These are phyloP conservation scores for Nemophila menziesii DNA, from an alignment of 257 asterid species.

Conservation along the genomic window DNA sequence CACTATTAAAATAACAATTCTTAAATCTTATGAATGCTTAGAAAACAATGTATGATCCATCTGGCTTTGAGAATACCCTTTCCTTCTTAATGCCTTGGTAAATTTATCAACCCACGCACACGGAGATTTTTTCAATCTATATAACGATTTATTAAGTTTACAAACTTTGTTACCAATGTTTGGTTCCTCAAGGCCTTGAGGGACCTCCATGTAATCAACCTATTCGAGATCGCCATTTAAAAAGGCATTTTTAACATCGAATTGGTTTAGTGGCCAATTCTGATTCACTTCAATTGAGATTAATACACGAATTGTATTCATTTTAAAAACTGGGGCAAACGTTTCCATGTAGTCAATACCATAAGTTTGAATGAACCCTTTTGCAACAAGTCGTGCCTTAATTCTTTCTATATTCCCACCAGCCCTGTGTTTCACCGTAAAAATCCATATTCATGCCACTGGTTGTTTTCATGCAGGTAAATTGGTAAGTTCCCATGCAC, in stretches of 20 bases:
- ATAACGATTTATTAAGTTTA: background rate
- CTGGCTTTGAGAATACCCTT: background rate
- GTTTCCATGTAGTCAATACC: background rate
- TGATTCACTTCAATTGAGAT: background rate
- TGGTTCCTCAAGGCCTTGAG: background rate
- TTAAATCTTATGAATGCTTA: background rate
- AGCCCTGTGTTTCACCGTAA: background rate
- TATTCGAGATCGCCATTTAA: background rate
- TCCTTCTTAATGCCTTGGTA: background rate
- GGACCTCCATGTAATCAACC: background rate
- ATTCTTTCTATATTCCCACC: background rate
- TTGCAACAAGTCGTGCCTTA: background rate
- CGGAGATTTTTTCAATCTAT: conserved; percentile 1
- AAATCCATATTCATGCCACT: background rate
- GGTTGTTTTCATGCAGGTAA: background rate
- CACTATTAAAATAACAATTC: background rate
- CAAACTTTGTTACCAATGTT: too few species aligned
- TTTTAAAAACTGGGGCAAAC: background rate
- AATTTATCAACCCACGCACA: background rate
- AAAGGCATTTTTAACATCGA: background rate
- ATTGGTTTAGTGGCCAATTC: background rate
- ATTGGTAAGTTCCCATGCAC: background rate
- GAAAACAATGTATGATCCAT: background rate
- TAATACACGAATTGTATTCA: background rate
- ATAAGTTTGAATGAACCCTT: background rate